Percentiles rank a stretch among this genome's conserved stretches.
Conservation (phyloP, 208 protist species). For the Leishmania arabica region DNA sequence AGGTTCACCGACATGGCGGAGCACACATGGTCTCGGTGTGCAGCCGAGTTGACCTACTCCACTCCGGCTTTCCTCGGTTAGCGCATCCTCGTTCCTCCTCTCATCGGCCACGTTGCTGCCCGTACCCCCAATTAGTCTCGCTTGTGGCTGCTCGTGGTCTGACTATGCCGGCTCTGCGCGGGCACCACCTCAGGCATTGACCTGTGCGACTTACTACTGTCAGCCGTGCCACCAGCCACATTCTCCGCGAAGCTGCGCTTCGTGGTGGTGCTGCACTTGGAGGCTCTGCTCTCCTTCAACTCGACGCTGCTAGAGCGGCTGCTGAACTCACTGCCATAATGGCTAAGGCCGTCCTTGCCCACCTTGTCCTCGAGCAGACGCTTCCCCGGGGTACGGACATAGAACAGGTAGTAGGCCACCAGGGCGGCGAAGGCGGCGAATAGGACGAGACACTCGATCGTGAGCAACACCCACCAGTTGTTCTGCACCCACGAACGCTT, state of each 20-base stretch:
- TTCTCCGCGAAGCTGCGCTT: background rate
- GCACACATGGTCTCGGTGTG: background rate
- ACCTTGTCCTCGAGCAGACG: constrained; percentile 18
- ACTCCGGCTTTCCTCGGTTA: background rate
- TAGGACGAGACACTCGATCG: constrained; percentile 32
- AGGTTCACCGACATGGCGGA: background rate
- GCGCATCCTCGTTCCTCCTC: background rate
- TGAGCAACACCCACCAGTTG: constrained; percentile 39
- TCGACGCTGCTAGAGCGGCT: background rate
- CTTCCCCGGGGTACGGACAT: constrained; percentile 33
- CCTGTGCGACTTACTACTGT: background rate
- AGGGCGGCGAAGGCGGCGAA: constrained; percentile 40
- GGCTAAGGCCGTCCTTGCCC: constrained; percentile 22
- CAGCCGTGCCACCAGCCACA: background rate
- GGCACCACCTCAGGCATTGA: background rate
- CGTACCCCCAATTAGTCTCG: background rate
- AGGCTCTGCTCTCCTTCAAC: background rate
- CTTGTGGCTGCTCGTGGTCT: background rate
- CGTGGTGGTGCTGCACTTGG: background rate
- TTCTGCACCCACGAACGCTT: constrained; percentile 28
- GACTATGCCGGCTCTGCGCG: background rate
- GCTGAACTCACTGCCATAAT: constrained; percentile 10
- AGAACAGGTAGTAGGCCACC: constrained; percentile 36
- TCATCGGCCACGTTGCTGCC: background rate
- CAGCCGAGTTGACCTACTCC: background rate